Base-by-base conservation (phyloP, 2,329 filamentous ascomycete genomes). In the Rugonectria rugulosa region DNA sequence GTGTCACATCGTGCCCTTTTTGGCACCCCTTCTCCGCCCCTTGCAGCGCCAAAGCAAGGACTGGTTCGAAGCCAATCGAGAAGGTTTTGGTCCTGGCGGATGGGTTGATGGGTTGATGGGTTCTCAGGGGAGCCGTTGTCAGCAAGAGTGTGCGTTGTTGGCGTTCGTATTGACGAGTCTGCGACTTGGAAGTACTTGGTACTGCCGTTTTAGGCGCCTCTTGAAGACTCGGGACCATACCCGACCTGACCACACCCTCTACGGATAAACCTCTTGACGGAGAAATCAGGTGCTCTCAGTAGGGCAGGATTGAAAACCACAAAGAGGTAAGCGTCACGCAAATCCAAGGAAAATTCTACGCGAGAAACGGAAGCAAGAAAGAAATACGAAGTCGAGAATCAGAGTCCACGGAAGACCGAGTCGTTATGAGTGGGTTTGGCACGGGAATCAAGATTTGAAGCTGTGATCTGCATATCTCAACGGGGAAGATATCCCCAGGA, bases 31-130 rank as follows among this genome's bases (percentile, higher is more conserved):
- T 46, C 27, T 41, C 53, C 46, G 41, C 41, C 41, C 53, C 53
- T 49, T 56, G 53, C 53, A 42, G 41, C 53, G 46, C 53, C 46
- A 50, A 46, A n/a, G n/a, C 41, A 46, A 17, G 27, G 41, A n/a
- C 53, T 32, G 17, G 40, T 11, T 32, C 34, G 46, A 56, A 44
- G 36, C 53, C 53, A 56, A 56, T 56, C 40, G 43, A 29, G 21
- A 31, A 19, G 40, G 38, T 29, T 26, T 23, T 36, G 27, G 41
- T 8, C n/a, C n/a, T n/a, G n/a, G n/a, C n/a, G n/a, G n/a, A n/a
- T n/a, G n/a, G n/a, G n/a, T n/a, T n/a, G n/a, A n/a, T n/a, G n/a
- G n/a, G 37, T 6, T 10, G 20, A 40, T 24, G 37, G 37, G 24
- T 40, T 21, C 17, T 27, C 53, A 56, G 46, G 53, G 53, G 21